These are phyloP conservation scores for Hylodesmum podocarpum DNA, from an alignment of 306 rosid species.

Conservation along the genomic window DNA sequence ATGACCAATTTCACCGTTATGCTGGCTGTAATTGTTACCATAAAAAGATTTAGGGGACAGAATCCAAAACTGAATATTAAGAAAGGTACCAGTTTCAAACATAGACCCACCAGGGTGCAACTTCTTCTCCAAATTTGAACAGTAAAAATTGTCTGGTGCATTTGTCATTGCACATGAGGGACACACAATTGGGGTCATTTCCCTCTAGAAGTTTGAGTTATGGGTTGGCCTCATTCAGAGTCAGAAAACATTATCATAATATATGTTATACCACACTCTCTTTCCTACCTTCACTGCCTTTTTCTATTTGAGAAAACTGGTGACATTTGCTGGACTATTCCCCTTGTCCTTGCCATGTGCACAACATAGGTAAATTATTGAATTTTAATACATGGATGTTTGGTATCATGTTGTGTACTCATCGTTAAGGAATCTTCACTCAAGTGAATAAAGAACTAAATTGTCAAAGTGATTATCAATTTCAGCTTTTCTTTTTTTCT, in stretches of 20 bases:
- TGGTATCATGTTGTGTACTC: neutral
- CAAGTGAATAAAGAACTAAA: neutral
- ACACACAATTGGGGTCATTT: conserved; percentile 27
- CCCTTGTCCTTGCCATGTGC: conserved; percentile 50
- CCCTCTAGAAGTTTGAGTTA: conserved; percentile 25
- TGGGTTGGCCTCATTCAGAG: conserved; percentile 26
- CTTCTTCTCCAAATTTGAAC: conserved; percentile 34
- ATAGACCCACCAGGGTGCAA: conserved; percentile 48
- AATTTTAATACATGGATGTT: conserved; percentile 21
- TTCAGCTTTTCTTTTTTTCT: no score
- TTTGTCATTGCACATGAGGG: conserved; percentile 46
- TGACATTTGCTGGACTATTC: conserved; percentile 19
- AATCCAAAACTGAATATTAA: conserved; percentile 35
- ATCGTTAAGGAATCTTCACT: conserved; percentile 38
- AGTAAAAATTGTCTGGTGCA: conserved; percentile 35
- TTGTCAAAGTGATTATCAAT: neutral
- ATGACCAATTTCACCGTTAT: conserved; percentile 39
- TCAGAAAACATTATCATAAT: conserved; percentile 23
- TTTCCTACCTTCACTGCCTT: neutral
- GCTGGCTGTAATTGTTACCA: conserved; percentile 38
- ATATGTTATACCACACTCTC: neutral
- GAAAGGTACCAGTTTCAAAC: conserved; percentile 38
- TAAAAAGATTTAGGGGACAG: conserved; percentile 34
- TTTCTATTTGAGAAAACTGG: conserved; percentile 27
- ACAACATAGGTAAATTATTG: conserved; percentile 31